These are phyloP conservation scores for Fusarium sp. DNA, from an alignment of 2,329 filamentous ascomycete species.

Conservation along the genomic window DNA sequence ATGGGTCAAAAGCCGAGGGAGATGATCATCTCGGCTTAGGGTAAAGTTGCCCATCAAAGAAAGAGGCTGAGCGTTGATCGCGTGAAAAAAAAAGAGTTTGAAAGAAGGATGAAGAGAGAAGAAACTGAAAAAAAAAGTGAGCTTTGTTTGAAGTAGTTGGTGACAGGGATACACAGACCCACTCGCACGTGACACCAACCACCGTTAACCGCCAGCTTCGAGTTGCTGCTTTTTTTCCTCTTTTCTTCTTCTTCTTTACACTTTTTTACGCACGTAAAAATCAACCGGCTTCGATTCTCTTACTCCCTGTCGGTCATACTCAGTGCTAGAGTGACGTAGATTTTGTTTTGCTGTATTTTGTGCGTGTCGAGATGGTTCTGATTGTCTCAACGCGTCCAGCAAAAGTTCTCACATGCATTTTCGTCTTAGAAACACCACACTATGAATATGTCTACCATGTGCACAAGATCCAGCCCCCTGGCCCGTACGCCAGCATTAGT, in stretches of 20 bases:
- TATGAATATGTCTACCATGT: neutral
- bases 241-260: conserved; percentile 45
- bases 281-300: conserved; percentile 66
- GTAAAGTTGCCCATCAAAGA: conserved; percentile 18
- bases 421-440: neutral
- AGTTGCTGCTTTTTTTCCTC: conserved; percentile 14
- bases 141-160: conserved; percentile 15
- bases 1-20: neutral
- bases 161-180: conserved; percentile 13
- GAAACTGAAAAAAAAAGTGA: conserved; percentile 17
- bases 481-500: neutral
- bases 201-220: conserved; percentile 1
- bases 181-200: conserved; percentile 43
- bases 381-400: conserved; percentile 42
- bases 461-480: conserved; percentile 14
- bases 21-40: conserved; percentile 5
- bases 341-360: conserved; percentile 40
- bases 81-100: neutral
- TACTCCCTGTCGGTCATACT: conserved; percentile 71
- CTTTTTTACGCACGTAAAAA: conserved; percentile 68
- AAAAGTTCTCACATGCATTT: conserved; percentile 48
- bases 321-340: conserved; percentile 65
- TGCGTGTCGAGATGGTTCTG: conserved; percentile 26
- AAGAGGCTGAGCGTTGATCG: neutral
- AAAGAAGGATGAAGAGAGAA: conserved; percentile 7